These are phyloP conservation scores for Pseudonitzschia delicatissima DNA, from an alignment of 108 stramenopile genomes.

Conservation along the genomic window DNA sequence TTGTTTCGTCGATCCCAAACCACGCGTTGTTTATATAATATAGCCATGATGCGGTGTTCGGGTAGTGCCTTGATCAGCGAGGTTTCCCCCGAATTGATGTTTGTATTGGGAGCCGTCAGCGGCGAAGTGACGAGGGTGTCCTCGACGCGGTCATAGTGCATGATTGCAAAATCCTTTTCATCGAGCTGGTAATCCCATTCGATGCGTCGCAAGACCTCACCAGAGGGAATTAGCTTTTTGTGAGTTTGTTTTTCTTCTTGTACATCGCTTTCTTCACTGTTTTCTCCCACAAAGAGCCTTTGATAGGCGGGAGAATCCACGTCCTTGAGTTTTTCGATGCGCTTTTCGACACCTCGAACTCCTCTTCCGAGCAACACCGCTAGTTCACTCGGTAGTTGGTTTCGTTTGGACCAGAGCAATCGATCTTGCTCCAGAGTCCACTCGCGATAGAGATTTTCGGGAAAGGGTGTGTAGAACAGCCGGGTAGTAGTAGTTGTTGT, in stretches of 20 bases:
- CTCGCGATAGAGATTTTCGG: conserved; percentile 72
- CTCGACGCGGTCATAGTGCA: conserved; percentile 73
- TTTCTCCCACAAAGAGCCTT: conserved; percentile 50
- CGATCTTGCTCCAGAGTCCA: conserved; percentile 85
- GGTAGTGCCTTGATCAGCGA: conserved; percentile 73
- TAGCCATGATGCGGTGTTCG: conserved; percentile 74
- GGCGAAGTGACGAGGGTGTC: conserved; percentile 52
- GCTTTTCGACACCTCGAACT: conserved; percentile 65
- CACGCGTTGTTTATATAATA: conserved; percentile 72
- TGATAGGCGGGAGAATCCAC: conserved; percentile 65
- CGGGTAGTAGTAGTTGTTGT: not conserved
- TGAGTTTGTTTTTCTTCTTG: conserved; percentile 8
- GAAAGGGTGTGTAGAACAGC: not conserved
- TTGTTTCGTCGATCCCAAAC: conserved; percentile 74
- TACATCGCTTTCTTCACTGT: not conserved
- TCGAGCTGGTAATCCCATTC: conserved; percentile 57
- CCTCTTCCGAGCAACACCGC: conserved; percentile 80
- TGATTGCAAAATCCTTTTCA: conserved; percentile 51
- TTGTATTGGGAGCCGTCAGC: conserved; percentile 68
- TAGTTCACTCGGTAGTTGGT: conserved; percentile 57
- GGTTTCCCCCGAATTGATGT: conserved; percentile 51
- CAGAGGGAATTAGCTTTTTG: conserved; percentile 61
- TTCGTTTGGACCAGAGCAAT: conserved; percentile 48
- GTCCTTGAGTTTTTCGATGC: conserved; percentile 65
- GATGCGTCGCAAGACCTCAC: conserved; percentile 77